Evolutionary conservation across 129 eudicot genomes (phyloP).

Genomic region (Flaveria brownii): DNA sequence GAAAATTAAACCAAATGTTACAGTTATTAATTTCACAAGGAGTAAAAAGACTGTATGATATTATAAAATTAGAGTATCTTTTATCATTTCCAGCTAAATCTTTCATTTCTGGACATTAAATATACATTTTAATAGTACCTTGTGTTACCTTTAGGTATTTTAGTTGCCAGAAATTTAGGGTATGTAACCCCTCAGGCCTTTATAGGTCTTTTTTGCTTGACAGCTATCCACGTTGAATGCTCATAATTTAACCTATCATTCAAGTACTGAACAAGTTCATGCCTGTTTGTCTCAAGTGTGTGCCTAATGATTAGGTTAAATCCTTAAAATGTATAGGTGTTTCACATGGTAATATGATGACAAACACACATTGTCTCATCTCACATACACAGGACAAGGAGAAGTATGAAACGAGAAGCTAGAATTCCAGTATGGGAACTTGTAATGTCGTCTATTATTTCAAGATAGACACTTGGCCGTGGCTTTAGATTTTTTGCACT

Average conservation of each 20-base stretch:
- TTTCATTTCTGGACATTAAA: background rate
- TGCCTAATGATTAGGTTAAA: background rate
- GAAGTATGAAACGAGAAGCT: constrained; percentile 3
- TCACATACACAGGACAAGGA: background rate
- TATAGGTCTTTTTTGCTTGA: background rate
- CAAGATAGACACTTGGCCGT: background rate
- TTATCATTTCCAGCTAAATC: background rate
- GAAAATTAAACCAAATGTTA: background rate
- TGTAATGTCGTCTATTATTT: constrained; percentile 1
- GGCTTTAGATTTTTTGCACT: background rate
- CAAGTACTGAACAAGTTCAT: background rate
- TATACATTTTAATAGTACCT: background rate
- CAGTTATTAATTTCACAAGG: background rate
- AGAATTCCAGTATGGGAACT: background rate
- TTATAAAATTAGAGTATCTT: background rate
- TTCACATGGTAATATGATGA: background rate
- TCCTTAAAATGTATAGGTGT: background rate
- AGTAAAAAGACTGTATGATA: background rate
- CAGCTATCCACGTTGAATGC: background rate
- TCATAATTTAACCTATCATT: background rate
- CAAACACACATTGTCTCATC: background rate
- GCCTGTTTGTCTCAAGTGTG: background rate
- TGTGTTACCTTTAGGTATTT: background rate
- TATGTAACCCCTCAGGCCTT: background rate
- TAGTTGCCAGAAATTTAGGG: background rate